Evolutionary conservation across 73 alveolate species (phyloP).

Genomic region (Uronychia binucleata): DNA sequence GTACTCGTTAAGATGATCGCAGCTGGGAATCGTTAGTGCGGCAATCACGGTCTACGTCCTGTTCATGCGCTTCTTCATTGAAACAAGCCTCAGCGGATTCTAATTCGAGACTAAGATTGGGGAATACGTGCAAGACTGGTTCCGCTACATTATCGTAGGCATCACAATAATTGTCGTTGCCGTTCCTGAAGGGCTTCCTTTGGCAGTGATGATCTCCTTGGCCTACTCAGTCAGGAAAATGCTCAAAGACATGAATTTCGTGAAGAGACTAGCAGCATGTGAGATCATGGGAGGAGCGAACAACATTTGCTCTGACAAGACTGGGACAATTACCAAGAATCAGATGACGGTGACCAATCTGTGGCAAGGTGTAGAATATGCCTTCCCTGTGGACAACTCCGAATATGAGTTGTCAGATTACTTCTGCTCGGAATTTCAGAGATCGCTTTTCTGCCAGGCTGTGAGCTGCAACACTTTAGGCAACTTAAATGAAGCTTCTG

Average conservation of each 20-base stretch:
- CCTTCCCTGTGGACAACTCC: background rate
- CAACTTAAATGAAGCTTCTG: conserved; percentile 22
- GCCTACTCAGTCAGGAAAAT: conserved; percentile 93
- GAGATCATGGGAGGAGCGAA: conserved; percentile 99
- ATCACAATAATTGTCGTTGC: conserved; percentile 94
- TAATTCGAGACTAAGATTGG: conserved; percentile 52
- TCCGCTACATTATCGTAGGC: conserved; percentile 76
- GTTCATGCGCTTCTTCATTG: too few species aligned
- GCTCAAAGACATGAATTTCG: conserved; percentile 94
- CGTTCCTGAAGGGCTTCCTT: conserved; percentile 98
- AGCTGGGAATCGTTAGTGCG: conserved; percentile 89
- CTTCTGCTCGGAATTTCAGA: conserved; percentile 2
- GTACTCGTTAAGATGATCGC: too few species aligned
- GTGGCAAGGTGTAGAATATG: conserved; percentile 13
- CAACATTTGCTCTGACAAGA: conserved; percentile 91
- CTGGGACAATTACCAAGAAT: conserved; percentile 35
- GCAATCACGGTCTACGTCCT: conserved; percentile 79
- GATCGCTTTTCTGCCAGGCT: conserved; percentile 34
- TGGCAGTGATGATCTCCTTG: conserved; percentile 93
- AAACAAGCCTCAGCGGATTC: background rate
- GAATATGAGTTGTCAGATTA: conserved; percentile 8
- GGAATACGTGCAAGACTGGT: conserved; percentile 71
- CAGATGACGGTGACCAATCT: conserved; percentile 23
- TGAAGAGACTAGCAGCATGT: conserved; percentile 91
- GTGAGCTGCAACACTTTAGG: conserved; percentile 34